Conservation (phyloP, 2,329 filamentous ascomycete species). For the Xylariaceae sp. region DNA sequence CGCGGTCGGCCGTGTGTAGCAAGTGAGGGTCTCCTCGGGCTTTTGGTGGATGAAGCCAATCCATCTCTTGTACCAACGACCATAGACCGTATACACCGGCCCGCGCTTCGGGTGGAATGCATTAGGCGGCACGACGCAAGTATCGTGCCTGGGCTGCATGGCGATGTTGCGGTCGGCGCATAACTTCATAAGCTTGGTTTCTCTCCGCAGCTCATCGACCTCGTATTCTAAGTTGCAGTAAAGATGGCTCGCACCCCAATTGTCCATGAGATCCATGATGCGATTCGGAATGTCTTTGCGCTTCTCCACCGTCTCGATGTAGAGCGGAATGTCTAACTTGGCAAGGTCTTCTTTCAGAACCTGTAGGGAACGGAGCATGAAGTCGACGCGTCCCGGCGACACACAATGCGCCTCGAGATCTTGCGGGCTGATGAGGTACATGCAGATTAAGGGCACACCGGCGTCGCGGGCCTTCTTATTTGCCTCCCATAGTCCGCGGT, state of each 20-base stretch:
- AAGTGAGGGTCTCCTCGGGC: conserved; percentile 55
- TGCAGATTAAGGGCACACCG: conserved; percentile 65
- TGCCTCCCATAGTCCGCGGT: conserved; percentile 64
- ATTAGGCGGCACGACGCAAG: conserved; percentile 75
- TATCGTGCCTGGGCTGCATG: conserved; percentile 72
- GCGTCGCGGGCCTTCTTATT: conserved; percentile 59
- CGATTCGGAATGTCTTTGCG: conserved; percentile 56
- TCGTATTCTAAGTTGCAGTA: conserved; percentile 88
- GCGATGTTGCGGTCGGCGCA: conserved; percentile 59
- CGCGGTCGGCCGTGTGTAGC: conserved; percentile 50
- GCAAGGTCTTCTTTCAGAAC: conserved; percentile 62
- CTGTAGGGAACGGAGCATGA: conserved; percentile 67
- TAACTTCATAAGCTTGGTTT: conserved; percentile 58
- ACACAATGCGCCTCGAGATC: conserved; percentile 79
- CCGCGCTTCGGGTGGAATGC: conserved; percentile 60
- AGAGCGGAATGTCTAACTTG: conserved; percentile 69
- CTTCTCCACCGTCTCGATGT: conserved; percentile 65
- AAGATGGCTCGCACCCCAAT: conserved; percentile 70
- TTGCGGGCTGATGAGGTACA: conserved; percentile 78
- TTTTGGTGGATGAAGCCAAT: conserved; percentile 66
- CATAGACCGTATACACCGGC: conserved; percentile 78
- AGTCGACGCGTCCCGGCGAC: conserved; percentile 69
- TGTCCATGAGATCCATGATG: conserved; percentile 59
- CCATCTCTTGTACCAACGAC: conserved; percentile 77
- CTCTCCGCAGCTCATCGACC: conserved; percentile 79